Conservation (phyloP, 2,329 filamentous ascomycete genomes). For the Botrytis tulipae region DNA sequence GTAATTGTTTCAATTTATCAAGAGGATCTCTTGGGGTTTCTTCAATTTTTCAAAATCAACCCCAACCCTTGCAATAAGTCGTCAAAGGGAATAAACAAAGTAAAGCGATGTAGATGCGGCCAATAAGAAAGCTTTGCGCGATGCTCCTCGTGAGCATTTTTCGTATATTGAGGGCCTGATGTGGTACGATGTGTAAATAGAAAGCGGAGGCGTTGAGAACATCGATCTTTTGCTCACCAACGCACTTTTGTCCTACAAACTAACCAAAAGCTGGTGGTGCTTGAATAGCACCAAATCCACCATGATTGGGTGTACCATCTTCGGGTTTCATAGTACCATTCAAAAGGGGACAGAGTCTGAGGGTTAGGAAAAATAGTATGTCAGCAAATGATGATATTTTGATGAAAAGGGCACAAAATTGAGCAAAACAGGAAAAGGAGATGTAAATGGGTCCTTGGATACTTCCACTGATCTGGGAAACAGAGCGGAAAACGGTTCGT, state of each 20-base stretch:
- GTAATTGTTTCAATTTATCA: too few species aligned
- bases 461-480: background rate
- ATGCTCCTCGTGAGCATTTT: background rate
- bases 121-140: background rate
- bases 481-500: background rate
- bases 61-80: background rate
- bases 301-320: conserved; percentile 54
- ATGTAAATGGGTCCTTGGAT: background rate
- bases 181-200: conserved; percentile 6
- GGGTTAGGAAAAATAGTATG: background rate
- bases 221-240: background rate
- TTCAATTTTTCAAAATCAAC: background rate
- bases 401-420: background rate
- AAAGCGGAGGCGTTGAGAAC: conserved; percentile 16
- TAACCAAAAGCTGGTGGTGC: conserved; percentile 13
- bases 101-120: background rate
- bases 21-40: background rate
- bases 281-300: conserved; percentile 52
- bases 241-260: background rate
- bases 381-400: conserved; percentile 14
- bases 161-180: background rate
- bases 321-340: conserved; percentile 75
- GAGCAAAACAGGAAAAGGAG: background rate
- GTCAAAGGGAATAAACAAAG: background rate
- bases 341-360: conserved; percentile 77